phyloP scores from a whole-genome alignment of 2,329 filamentous ascomycete species.

The Fusarium sp. region DNA sequence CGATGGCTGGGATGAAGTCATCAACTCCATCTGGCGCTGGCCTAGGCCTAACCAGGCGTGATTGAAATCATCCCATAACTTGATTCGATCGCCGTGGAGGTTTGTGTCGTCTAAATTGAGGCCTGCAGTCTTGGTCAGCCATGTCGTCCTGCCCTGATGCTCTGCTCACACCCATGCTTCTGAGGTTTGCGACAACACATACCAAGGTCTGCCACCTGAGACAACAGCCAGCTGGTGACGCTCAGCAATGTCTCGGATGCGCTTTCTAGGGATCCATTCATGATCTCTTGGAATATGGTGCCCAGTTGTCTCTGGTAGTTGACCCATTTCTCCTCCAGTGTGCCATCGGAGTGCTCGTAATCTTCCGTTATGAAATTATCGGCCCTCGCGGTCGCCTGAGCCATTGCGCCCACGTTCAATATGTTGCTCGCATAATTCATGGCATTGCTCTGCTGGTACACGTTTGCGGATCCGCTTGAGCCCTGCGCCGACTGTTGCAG shows the following conservation, averaged over 20 bases:
- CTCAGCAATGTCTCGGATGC: conserved; percentile 65
- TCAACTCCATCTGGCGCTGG: conserved; percentile 84
- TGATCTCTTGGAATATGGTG: conserved; percentile 78
- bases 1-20: conserved; percentile 69
- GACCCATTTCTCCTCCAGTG: conserved; percentile 76
- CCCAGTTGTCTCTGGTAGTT: conserved; percentile 72
- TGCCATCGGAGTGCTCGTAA: conserved; percentile 67
- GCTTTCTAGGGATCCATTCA: conserved; percentile 61
- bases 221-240: conserved; percentile 67
- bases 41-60: conserved; percentile 87
- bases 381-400: conserved; percentile 47
- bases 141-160: not conserved
- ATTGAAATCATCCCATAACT: conserved; percentile 95
- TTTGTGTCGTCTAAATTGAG: conserved; percentile 85
- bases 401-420: conserved; percentile 60
- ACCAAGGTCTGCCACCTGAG: conserved; percentile 68
- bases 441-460: conserved; percentile 75
- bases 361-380: conserved; percentile 65
- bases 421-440: conserved; percentile 64
- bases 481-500: conserved; percentile 63
- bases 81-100: conserved; percentile 80
- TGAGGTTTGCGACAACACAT: conserved; percentile 45
- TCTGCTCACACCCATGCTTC: not conserved
- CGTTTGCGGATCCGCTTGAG: conserved; percentile 62
- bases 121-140: conserved; percentile 63